Conservation (phyloP, 2,329 filamentous ascomycete species). For the Aureobasidium sp. region DNA sequence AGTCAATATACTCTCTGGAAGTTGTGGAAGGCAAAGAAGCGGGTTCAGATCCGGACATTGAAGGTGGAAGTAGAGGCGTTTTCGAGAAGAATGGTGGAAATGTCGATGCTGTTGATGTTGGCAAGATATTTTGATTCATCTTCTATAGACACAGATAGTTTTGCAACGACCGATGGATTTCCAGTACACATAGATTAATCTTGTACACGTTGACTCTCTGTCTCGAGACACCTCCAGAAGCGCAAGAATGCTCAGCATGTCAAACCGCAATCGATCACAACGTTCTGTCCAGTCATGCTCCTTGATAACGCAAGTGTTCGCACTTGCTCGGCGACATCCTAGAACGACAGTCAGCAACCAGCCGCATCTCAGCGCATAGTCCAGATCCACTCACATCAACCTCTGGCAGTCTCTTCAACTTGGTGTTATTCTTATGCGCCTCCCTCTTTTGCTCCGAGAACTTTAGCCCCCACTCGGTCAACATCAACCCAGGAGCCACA, state of each 20-base stretch:
- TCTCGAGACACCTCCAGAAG: no score
- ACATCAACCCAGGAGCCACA: slow-evolving; percentile 47
- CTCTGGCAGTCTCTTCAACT: slow-evolving; percentile 21
- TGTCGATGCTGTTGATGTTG: slow-evolving; percentile 1
- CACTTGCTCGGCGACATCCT: slow-evolving; percentile 51
- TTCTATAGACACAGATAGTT: not conserved
- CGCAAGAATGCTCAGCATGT: slow-evolving; percentile 1
- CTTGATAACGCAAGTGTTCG: slow-evolving; percentile 43
- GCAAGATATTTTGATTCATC: not conserved
- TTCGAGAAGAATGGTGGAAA: slow-evolving; percentile 5
- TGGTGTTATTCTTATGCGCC: slow-evolving; percentile 26
- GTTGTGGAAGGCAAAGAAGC: slow-evolving; percentile 6
- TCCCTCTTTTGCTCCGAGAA: slow-evolving; percentile 41
- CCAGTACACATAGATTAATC: not conserved
- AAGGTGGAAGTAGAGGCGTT: not conserved
- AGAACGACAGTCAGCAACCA: slow-evolving; percentile 13
- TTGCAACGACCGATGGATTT: not conserved
- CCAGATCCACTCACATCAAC: slow-evolving; percentile 36
- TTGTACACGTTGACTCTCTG: no score
- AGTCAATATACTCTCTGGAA: slow-evolving; percentile 2
- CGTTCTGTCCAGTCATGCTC: slow-evolving; percentile 48
- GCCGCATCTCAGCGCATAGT: not conserved
- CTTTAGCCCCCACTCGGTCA: slow-evolving; percentile 43
- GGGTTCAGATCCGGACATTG: not conserved
- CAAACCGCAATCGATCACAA: slow-evolving; percentile 43